Evolutionary conservation across 1,284 basidiomycete species (phyloP), one percentile per base, ranked within the genome.

Genomic region (Tranzscheliella williamsii): DNA sequence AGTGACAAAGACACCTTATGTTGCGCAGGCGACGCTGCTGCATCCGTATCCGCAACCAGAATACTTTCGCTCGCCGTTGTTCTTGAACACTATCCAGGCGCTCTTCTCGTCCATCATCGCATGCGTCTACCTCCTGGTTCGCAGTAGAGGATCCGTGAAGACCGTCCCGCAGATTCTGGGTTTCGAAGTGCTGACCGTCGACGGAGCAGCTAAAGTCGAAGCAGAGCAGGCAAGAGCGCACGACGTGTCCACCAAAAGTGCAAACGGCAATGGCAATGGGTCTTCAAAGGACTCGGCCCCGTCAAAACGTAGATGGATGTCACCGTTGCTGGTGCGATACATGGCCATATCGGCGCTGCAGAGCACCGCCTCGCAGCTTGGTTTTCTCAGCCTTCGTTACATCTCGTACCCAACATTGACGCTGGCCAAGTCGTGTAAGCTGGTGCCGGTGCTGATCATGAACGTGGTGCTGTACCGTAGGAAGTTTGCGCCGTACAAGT

Each of bases 361-460:
- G 70, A 93, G 92, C 20, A 83, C 86, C 18, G 93, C 91, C 0
- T 90, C 91, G 12, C 93, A 92, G 7, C 93, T 98, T 72, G 92
- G 93, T 40, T 96, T 97, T 79, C 87, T 91, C 23, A 87, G 91
- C 5, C 86, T 98, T 34, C 86, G 89, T 32, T 91, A 96, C 81
- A 94, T 99, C 75, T 92, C 91, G 16, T 98, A 97, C 82, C 95
- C 95, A 22, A 92, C 94, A 15, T 92, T 97, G 87, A 93, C 97
- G 29, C 86, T 98, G 56, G 94, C 91, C 54, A 98, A 98, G 79
- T 96, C 92, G 0, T 98, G 94, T 84, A 98, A 98, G 79, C 89
- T 95, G 70, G 88, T 95, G 15, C 91, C 92, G 4, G 91, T 95
- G 54, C 89, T 95, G 84, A 82, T 94, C 79, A 92, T 94, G 90